A percentile compares a stretch with the other conserved stretches of the same genome.
Conservation (phyloP, 148 eudicot species). For the Persicaria maculosa region DNA sequence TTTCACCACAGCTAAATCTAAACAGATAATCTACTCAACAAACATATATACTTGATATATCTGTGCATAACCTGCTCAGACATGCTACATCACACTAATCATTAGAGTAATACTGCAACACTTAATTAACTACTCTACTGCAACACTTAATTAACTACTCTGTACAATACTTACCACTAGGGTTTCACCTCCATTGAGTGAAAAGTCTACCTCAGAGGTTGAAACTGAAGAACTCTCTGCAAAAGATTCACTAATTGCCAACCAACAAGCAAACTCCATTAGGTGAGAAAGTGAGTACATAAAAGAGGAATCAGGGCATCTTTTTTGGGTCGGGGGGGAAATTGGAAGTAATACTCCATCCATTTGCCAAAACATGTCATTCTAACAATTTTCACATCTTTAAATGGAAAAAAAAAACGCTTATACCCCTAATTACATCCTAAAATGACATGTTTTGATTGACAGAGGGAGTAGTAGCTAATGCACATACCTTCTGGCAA, state of each 20-base stretch:
- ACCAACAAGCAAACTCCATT: slow-evolving; percentile 11
- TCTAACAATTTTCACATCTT: too few relatives aligned
- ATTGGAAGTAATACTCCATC: neutral
- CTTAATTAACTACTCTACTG: neutral
- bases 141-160: slow-evolving; percentile 10
- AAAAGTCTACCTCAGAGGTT: slow-evolving; percentile 62
- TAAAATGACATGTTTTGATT: too few relatives aligned
- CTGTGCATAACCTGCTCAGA: neutral
- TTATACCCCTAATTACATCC: too few relatives aligned
- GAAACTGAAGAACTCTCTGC: slow-evolving; percentile 42
- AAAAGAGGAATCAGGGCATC: neutral
- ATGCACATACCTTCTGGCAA: slow-evolving; percentile 44
- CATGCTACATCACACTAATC: neutral
- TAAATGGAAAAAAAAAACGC: too few relatives aligned
- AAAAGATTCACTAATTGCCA: slow-evolving; percentile 44
- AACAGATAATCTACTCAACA: neutral
- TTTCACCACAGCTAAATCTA: neutral
- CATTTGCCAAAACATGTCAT: too few relatives aligned
- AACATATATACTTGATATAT: neutral
- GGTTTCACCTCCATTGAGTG: slow-evolving; percentile 70
- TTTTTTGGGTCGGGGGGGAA: slow-evolving; percentile 5
- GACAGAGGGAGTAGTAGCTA: too few relatives aligned
- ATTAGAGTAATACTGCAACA: neutral
- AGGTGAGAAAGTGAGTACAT: neutral
- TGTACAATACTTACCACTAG: slow-evolving; percentile 49